Evolutionary conservation across 192 early-diverging fungal genomes (phyloP).

Genomic region (Podila epicladia): DNA sequence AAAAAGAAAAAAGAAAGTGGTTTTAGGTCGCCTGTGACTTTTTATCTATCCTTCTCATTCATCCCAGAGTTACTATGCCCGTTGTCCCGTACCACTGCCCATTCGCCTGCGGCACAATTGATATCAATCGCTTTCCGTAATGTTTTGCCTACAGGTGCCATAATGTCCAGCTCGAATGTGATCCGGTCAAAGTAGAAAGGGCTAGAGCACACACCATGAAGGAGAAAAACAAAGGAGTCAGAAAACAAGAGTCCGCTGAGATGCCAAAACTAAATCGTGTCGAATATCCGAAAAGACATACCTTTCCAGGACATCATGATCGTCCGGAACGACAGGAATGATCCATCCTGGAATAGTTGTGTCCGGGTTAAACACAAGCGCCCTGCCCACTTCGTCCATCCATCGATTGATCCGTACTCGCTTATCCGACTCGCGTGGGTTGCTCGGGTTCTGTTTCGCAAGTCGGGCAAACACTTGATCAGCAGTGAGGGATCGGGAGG

Average conservation of each 20-base stretch:
- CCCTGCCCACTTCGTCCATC: conserved; percentile 20
- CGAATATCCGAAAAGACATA: not conserved
- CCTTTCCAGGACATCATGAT: conserved; percentile 23
- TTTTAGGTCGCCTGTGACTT: too few relatives aligned
- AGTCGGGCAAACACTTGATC: conserved; percentile 41
- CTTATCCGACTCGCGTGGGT: conserved; percentile 32
- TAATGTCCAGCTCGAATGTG: conserved; percentile 41
- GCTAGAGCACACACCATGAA: not conserved
- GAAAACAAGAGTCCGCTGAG: not conserved
- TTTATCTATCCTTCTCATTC: too few relatives aligned
- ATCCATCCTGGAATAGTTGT: conserved; percentile 32
- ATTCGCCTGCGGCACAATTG: conserved; percentile 38
- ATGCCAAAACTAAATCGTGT: not conserved
- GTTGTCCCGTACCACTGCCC: conserved; percentile 36
- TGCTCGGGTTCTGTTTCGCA: conserved; percentile 26
- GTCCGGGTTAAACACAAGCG: conserved; percentile 29
- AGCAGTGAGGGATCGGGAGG: not conserved
- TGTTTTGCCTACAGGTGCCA: conserved; percentile 33
- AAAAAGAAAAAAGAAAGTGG: not conserved
- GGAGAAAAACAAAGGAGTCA: not conserved
- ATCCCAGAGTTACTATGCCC: too few relatives aligned
- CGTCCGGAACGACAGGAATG: conserved; percentile 38
- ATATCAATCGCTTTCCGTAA: conserved; percentile 43
- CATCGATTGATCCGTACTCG: conserved; percentile 29
- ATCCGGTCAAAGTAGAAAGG: conserved; percentile 41